A percentile compares a stretch with the other conserved stretches of the same genome.
These are phyloP conservation scores for Sutorius eximius DNA, from an alignment of 1,284 basidiomycete species.

Conservation along the genomic window DNA sequence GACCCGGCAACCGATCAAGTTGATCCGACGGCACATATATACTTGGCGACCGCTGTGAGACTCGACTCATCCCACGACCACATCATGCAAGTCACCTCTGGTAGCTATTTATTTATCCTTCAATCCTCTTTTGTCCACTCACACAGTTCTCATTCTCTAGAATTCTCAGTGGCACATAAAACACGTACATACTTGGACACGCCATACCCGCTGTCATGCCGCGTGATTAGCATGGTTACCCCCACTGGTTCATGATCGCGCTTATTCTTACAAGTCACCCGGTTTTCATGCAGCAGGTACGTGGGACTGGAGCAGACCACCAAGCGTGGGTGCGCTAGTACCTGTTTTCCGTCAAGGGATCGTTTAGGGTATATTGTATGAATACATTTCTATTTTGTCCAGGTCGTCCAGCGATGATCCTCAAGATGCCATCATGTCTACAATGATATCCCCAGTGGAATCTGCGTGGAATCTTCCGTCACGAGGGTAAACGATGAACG, in stretches of 20 bases:
- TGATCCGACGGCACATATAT: slow-evolving; percentile 5
- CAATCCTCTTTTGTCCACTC: not conserved
- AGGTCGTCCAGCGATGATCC: not conserved
- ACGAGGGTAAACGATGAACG: not conserved
- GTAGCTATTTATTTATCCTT: not conserved
- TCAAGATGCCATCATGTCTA: not conserved
- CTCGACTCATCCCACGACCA: not conserved
- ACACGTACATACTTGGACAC: not conserved
- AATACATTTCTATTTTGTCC: not conserved
- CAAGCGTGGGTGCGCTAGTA: not conserved
- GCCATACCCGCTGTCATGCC: not conserved
- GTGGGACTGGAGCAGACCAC: not conserved
- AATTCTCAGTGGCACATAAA: not conserved
- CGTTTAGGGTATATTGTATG: not conserved
- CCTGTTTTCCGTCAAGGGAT: not conserved
- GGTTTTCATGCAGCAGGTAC: not conserved
- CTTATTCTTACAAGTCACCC: not conserved
- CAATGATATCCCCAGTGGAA: slow-evolving; percentile 24
- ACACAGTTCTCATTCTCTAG: not conserved
- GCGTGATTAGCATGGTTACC: not conserved
- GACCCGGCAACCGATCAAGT: slow-evolving; percentile 6
- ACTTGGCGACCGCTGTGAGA: not conserved
- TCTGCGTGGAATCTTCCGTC: slow-evolving; percentile 7
- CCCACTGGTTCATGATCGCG: not conserved
- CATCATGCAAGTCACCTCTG: not conserved